These are phyloP conservation scores for Claviceps pazoutovae DNA, from an alignment of 2,329 filamentous ascomycete genomes.

Conservation along the genomic window DNA sequence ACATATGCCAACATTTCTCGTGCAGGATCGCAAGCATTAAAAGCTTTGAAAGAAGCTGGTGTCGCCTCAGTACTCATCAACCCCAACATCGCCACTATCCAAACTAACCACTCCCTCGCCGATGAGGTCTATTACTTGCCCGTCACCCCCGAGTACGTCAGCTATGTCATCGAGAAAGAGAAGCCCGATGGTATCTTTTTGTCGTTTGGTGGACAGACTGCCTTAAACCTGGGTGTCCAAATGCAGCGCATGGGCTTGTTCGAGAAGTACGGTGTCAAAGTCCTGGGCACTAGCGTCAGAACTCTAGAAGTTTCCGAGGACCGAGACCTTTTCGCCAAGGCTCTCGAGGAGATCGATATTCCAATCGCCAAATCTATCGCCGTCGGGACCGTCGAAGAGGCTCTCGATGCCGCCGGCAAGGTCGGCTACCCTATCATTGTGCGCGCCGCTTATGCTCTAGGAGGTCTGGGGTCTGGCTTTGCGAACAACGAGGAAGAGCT, in stretches of 20 bases:
- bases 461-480: slow-evolving; percentile 91
- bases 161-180: slow-evolving; percentile 93
- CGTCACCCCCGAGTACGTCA: slow-evolving; percentile 93
- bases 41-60: slow-evolving; percentile 90
- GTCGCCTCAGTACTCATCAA: slow-evolving; percentile 89
- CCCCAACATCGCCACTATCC: slow-evolving; percentile 96
- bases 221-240: slow-evolving; percentile 88
- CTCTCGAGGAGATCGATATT: slow-evolving; percentile 92
- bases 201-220: slow-evolving; percentile 94
- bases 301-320: slow-evolving; percentile 93
- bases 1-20: slow-evolving; percentile 8
- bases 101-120: slow-evolving; percentile 89
- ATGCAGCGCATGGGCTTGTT: slow-evolving; percentile 95
- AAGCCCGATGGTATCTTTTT: slow-evolving; percentile 93
- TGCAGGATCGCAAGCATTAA: slow-evolving; percentile 83
- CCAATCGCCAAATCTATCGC: slow-evolving; percentile 95
- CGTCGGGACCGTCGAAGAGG: slow-evolving; percentile 81
- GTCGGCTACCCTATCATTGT: slow-evolving; percentile 97
- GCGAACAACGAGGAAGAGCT: slow-evolving; percentile 90
- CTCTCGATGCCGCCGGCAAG: slow-evolving; percentile 69
- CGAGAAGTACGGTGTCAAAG: slow-evolving; percentile 88
- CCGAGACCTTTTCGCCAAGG: slow-evolving; percentile 89
- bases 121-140: slow-evolving; percentile 98
- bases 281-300: slow-evolving; percentile 86
- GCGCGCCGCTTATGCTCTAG: slow-evolving; percentile 88